These are phyloP conservation scores for Arthrobotrys sphaeroides DNA, from an alignment of 2,329 filamentous ascomycete genomes.

Conservation along the genomic window DNA sequence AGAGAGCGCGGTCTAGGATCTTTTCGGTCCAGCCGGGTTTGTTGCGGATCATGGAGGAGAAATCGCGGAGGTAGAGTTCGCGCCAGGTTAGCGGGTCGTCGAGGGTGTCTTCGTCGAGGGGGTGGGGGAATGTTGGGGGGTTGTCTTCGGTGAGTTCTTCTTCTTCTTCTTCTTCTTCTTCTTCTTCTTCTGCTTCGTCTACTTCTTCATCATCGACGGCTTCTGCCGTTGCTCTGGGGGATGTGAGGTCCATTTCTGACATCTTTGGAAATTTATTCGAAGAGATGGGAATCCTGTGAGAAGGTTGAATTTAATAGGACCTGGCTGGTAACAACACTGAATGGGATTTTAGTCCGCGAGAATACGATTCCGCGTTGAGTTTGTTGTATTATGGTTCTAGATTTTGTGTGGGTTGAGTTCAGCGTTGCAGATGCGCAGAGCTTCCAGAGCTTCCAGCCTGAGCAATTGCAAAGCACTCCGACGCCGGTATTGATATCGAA, in stretches of 20 bases:
- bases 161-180: not conserved
- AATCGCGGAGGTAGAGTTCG: constrained; percentile 37
- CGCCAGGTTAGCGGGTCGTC: constrained; percentile 17
- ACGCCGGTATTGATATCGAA: too few species aligned
- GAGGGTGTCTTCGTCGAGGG: constrained; percentile 17
- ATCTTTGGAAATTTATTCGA: too few species aligned
- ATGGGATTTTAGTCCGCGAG: too few species aligned
- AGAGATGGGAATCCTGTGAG: too few species aligned
- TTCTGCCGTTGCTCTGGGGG: not conserved
- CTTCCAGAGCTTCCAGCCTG: too few species aligned
- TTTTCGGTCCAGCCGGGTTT: constrained; percentile 52
- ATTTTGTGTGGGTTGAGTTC: too few species aligned
- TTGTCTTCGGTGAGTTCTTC: not conserved
- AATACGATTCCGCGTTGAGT: not conserved
- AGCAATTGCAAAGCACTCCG: too few species aligned
- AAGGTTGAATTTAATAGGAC: too few species aligned
- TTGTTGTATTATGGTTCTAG: not conserved
- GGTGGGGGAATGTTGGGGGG: constrained; percentile 15
- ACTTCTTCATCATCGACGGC: not conserved
- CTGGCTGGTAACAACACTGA: too few species aligned
- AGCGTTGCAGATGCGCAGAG: too few species aligned
- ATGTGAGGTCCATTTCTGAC: not conserved
- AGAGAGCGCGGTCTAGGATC: constrained; percentile 23
- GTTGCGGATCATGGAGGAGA: constrained; percentile 29
- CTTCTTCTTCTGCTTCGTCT: not conserved